Percentiles rank a stretch among this genome's conserved stretches.
These are phyloP conservation scores for Ascochyta pisi DNA, from an alignment of 2,329 filamentous ascomycete genomes.

Conservation along the genomic window DNA sequence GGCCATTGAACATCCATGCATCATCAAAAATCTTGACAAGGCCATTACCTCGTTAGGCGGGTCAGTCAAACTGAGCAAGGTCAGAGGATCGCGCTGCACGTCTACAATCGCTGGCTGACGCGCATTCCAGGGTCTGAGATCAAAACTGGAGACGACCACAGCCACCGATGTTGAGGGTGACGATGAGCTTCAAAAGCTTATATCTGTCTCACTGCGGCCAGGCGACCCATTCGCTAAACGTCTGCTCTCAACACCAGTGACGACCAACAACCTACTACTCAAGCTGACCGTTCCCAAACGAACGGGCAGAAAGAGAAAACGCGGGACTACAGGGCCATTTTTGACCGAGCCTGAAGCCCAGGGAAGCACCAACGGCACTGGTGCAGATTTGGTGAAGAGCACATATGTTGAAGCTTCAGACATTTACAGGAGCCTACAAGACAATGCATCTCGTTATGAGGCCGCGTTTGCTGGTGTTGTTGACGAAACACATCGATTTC, in stretches of 20 bases:
- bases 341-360: conserved; percentile 43
- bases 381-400: not conserved
- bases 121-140: conserved; percentile 33
- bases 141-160: conserved; percentile 32
- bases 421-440: conserved; percentile 69
- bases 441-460: conserved; percentile 72
- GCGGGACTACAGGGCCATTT: conserved; percentile 73
- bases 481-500: conserved; percentile 83
- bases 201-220: conserved; percentile 78
- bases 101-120: conserved; percentile 20
- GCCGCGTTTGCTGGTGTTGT: conserved; percentile 76
- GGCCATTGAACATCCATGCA: conserved; percentile 71
- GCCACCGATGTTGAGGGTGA: conserved; percentile 28
- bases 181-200: conserved; percentile 55
- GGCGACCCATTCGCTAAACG: conserved; percentile 81
- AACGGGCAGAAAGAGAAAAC: conserved; percentile 85
- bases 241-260: conserved; percentile 75
- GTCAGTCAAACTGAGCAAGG: conserved; percentile 60
- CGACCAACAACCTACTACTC: conserved; percentile 83
- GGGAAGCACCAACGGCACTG: not conserved
- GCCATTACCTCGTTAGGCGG: conserved; percentile 69
- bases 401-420: conserved; percentile 39
- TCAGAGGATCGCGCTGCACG: conserved; percentile 35
- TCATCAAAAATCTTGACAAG: conserved; percentile 69
- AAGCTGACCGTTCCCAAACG: conserved; percentile 86